Evolutionary conservation across 2,329 filamentous ascomycete genomes (phyloP), one percentile per base, ranked within the genome.

Genomic region (Trichoderma hamatum): DNA sequence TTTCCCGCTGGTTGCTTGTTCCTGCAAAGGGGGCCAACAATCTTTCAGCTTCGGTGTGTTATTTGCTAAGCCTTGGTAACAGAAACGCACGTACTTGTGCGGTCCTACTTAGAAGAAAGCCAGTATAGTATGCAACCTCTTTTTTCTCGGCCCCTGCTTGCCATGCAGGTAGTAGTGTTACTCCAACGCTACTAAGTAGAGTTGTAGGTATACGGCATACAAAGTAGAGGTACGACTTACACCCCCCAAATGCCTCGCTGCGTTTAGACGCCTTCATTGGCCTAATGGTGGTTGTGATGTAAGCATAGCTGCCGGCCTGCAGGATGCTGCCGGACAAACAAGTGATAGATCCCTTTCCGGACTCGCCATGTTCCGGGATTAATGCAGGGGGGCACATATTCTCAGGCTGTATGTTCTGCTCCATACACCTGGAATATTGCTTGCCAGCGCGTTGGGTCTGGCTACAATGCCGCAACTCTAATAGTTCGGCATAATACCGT

Each of bases 121-220:
- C 39, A 19, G 34, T 43, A 7, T n/a, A 39, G 39, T 56, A 43
- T 65, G 51, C 63, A 66, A 30, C 63, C 63, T 66, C 63, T 56
- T 66, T 19, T 36, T 39, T 55, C 28, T 32, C 28, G 10, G 26
- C 39, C 58, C 58, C 39, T 61, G 58, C 58, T 34, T 54, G 21
- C 61, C 39, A 43, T 43, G 39, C 39, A 43, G 39, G 16, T 19
- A 43, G 39, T 43, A 43, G 39, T 19, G 16, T 43, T 43, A 43
- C 39, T 19, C 39, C 39, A 43, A 43, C 39, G 39, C 19, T 43
- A 19, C 19, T 43, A 19, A 19, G 39, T 39, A n/a, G 19, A 43
- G 6, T 10, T n/a, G 39, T n/a, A n/a, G n/a, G n/a, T 9, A 43
- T 43, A 43, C 39, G 39, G 39, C 39, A 43, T n/a, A 43, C 39